These are phyloP conservation scores for Collybia nuda DNA, from an alignment of 768 basidiomycete genomes.

Conservation along the genomic window DNA sequence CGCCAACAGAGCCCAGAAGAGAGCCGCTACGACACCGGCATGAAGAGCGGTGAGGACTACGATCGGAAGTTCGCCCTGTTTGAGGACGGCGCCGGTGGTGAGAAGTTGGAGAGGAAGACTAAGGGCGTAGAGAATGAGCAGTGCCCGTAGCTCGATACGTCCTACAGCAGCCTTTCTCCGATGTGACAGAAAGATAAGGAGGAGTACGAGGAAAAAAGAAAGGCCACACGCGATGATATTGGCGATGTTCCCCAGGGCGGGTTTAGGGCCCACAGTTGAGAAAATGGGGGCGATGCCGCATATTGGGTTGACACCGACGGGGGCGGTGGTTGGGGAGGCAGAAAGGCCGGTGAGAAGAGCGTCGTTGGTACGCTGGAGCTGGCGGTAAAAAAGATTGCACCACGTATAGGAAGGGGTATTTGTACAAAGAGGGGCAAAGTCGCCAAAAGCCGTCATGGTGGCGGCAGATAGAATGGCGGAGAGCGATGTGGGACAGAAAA, in stretches of 20 bases:
- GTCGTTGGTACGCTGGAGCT: conserved; percentile 29
- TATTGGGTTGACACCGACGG: conserved; percentile 77
- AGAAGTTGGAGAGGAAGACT: conserved; percentile 80
- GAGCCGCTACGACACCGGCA: conserved; percentile 68
- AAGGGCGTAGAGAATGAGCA: conserved; percentile 66
- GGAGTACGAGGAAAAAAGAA: conserved; percentile 58
- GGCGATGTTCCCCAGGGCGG: conserved; percentile 72
- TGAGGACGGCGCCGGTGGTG: conserved; percentile 74
- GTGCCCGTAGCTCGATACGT: conserved; percentile 69
- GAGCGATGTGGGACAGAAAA: no score
- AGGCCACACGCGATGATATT: conserved; percentile 83
- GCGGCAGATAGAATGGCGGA: no score
- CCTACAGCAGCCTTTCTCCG: conserved; percentile 89
- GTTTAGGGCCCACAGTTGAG: conserved; percentile 32
- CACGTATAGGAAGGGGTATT: background rate
- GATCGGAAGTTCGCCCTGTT: conserved; percentile 74
- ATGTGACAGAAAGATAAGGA: conserved; percentile 56
- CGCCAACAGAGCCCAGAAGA: conserved; percentile 79
- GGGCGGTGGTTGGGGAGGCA: conserved; percentile 50
- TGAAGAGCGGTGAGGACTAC: conserved; percentile 77
- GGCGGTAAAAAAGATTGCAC: conserved; percentile 16
- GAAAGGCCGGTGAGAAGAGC: conserved; percentile 39
- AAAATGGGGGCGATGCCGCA: conserved; percentile 76
- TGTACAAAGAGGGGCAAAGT: conserved; percentile 8
- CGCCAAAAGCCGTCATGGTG: background rate